Evolutionary conservation across 2,329 filamentous ascomycete genomes (phyloP).

Genomic region (Rachicladosporium sp.): DNA sequence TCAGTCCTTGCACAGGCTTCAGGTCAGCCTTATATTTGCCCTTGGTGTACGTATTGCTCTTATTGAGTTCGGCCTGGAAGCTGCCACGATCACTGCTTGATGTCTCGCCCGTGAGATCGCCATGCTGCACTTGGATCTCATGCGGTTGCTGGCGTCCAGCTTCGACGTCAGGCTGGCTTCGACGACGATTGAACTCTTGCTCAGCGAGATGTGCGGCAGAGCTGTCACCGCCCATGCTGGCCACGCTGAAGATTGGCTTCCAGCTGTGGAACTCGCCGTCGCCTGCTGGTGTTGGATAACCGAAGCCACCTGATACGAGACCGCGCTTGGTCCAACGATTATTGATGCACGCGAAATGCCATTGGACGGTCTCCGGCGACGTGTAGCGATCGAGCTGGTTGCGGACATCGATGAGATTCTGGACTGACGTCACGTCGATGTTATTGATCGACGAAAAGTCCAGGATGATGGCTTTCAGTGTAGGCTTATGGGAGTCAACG

Average conservation of each 20-base stretch:
- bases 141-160: conserved; percentile 15
- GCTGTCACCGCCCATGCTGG: conserved; percentile 62
- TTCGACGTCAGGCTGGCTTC: conserved; percentile 23
- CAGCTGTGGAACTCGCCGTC: conserved; percentile 51
- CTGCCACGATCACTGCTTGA: conserved; percentile 1
- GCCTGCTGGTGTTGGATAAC: conserved; percentile 53
- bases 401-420: conserved; percentile 84
- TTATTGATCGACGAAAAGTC: conserved; percentile 92
- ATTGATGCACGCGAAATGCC: conserved; percentile 86
- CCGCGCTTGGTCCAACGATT: conserved; percentile 92
- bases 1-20: conserved; percentile 68
- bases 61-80: conserved; percentile 34
- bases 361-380: conserved; percentile 69
- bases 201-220: conserved; percentile 61
- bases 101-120: conserved; percentile 39
- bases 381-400: conserved; percentile 85
- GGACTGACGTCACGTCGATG: conserved; percentile 82
- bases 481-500: conserved; percentile 45
- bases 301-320: conserved; percentile 76
- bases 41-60: conserved; percentile 37
- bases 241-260: conserved; percentile 92
- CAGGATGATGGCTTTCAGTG: conserved; percentile 73
- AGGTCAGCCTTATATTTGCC: conserved; percentile 23
- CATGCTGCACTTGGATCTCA: conserved; percentile 11
- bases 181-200: conserved; percentile 44